Evolutionary conservation across 768 basidiomycete genomes (phyloP).

Genomic region (Termitomyces sp.): DNA sequence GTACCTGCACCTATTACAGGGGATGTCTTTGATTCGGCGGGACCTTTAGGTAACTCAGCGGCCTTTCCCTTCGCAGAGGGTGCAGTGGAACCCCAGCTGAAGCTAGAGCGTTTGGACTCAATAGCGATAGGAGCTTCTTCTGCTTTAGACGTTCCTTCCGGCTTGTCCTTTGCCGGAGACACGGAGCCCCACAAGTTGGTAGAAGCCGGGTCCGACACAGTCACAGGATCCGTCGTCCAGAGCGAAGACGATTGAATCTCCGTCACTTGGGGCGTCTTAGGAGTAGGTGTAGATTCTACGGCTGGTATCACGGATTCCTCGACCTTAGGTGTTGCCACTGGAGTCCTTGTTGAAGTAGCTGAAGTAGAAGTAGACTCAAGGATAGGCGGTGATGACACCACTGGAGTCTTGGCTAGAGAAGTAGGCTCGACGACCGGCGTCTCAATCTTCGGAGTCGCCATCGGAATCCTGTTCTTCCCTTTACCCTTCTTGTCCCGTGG

Average conservation of each 20-base stretch:
- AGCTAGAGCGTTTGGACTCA: slow-evolving; percentile 7
- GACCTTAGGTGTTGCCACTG: slow-evolving; percentile 5
- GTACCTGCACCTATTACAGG: slow-evolving; percentile 15
- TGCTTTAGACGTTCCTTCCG: slow-evolving; percentile 18
- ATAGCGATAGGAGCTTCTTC: slow-evolving; percentile 9
- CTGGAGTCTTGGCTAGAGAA: too few relatives aligned
- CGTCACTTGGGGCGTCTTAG: slow-evolving; percentile 28
- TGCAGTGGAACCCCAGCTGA: slow-evolving; percentile 6
- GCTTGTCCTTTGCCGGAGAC: slow-evolving; percentile 7
- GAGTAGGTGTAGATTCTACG: slow-evolving; percentile 11
- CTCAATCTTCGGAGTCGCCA: slow-evolving; percentile 15
- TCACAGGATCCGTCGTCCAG: slow-evolving; percentile 29
- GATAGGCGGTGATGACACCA: slow-evolving; percentile 9
- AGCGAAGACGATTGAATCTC: slow-evolving; percentile 47
- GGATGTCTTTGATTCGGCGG: slow-evolving; percentile 10
- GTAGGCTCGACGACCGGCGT: too few relatives aligned
- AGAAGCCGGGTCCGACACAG: slow-evolving; percentile 5
- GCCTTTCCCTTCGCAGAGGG: slow-evolving; percentile 11
- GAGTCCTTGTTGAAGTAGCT: slow-evolving; percentile 15
- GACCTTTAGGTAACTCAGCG: neutral
- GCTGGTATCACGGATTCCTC: slow-evolving; percentile 6
- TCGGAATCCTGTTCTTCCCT: slow-evolving; percentile 21
- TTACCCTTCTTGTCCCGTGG: slow-evolving; percentile 22
- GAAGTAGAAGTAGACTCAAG: slow-evolving; percentile 10
- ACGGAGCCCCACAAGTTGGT: slow-evolving; percentile 4